Evolutionary conservation across 495 filamentous ascomycete species (phyloP).

Genomic region (Delitschia confertaspora): DNA sequence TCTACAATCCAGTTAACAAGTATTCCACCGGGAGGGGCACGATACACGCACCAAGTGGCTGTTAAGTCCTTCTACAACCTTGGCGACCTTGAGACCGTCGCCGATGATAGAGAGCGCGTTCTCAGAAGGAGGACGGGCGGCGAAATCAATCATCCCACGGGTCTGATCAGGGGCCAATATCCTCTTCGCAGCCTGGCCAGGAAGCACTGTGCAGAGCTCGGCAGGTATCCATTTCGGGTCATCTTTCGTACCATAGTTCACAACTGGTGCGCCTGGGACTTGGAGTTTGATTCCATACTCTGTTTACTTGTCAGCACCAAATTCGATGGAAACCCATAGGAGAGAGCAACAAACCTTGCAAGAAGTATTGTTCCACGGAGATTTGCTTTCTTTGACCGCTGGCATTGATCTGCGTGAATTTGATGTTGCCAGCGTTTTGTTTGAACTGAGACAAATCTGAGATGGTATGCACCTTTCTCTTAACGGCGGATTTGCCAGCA

Average conservation of each 20-base stretch:
- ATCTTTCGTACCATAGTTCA: slow-evolving; percentile 56
- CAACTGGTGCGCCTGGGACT: slow-evolving; percentile 45
- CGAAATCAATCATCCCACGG: slow-evolving; percentile 56
- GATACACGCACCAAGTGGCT: slow-evolving; percentile 2
- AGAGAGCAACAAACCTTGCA: slow-evolving; percentile 3
- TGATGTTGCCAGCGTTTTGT: slow-evolving; percentile 1
- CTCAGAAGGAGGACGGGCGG: slow-evolving; percentile 52
- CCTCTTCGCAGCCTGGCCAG: slow-evolving; percentile 53
- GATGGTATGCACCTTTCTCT: slow-evolving; percentile 21
- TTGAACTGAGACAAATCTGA: slow-evolving; percentile 3
- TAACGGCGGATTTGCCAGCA: not conserved
- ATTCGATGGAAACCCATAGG: not conserved
- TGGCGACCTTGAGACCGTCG: slow-evolving; percentile 44
- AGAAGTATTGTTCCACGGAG: slow-evolving; percentile 29
- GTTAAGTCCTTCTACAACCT: slow-evolving; percentile 19
- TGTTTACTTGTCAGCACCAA: slow-evolving; percentile 36
- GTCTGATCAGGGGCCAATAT: slow-evolving; percentile 53
- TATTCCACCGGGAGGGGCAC: slow-evolving; percentile 21
- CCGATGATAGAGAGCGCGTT: slow-evolving; percentile 60
- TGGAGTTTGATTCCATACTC: slow-evolving; percentile 32
- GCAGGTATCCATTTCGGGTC: slow-evolving; percentile 58
- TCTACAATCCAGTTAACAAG: slow-evolving; percentile 30
- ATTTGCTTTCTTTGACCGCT: slow-evolving; percentile 11
- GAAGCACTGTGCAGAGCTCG: slow-evolving; percentile 54
- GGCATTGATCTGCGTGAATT: slow-evolving; percentile 12